Evolutionary conservation across 2,329 filamentous ascomycete species (phyloP).

Genomic region (Escovopsis sp.): DNA sequence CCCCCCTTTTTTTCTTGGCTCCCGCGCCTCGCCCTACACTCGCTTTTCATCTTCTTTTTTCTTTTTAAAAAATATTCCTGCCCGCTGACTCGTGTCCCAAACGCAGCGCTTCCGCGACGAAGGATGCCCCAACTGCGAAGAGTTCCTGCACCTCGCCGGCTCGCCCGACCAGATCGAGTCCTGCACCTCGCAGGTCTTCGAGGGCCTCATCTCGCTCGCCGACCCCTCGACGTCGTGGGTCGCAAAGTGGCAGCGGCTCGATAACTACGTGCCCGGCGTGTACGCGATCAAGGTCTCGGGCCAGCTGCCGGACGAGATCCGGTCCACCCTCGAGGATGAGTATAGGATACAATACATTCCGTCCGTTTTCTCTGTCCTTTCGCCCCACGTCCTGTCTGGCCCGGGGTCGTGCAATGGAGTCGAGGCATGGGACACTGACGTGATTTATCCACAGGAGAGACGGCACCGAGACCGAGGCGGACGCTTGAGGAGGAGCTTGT

Average conservation of each 20-base stretch:
- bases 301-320: constrained; percentile 52
- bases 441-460: constrained; percentile 34
- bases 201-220: constrained; percentile 74
- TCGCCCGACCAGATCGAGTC: constrained; percentile 71
- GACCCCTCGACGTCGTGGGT: constrained; percentile 85
- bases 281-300: constrained; percentile 95
- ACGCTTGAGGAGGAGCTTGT: constrained; percentile 13
- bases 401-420: too few species aligned
- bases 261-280: constrained; percentile 74
- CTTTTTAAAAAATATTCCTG: too few species aligned
- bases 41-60: too few species aligned
- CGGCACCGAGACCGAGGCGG: constrained; percentile 39
- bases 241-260: constrained; percentile 87
- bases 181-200: constrained; percentile 93
- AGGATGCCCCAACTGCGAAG: constrained; percentile 95
- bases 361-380: constrained; percentile 29
- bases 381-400: too few species aligned
- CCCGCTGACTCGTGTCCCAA: background rate
- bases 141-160: constrained; percentile 70
- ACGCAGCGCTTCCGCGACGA: constrained; percentile 65
- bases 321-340: constrained; percentile 46
- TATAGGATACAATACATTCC: constrained; percentile 51
- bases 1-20: background rate
- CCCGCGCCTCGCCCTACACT: too few species aligned
- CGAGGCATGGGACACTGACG: too few species aligned